Evolutionary conservation across 108 stramenopile genomes (phyloP), one percentile per base, ranked within the genome.

Genomic region (Discostella stelligeroides): DNA sequence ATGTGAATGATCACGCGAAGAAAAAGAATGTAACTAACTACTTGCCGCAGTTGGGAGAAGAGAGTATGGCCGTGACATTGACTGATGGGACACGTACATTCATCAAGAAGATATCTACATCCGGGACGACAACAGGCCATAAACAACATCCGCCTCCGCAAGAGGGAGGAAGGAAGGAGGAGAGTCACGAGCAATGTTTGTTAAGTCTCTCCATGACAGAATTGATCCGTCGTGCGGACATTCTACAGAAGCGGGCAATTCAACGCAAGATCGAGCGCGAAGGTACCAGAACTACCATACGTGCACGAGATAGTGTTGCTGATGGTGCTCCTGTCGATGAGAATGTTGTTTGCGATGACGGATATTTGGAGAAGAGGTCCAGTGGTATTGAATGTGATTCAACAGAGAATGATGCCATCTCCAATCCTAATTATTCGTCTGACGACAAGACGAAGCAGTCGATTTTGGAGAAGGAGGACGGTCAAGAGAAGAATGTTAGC

Each of bases 181-280:
- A 49, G 20, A n/a, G n/a, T n/a, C n/a, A n/a, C n/a, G 57, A 66
- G 46, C 63, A 63, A 8, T 56, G 57, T 61, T 62, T 74, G 43
- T 63, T 85, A 54, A 81, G 79, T 2, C 7, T 78, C 5, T 70
- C 79, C 57, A 83, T 82, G 66, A 30, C 67, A 10, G 82, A 82
- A 77, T 23, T 85, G 1, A 59, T 83, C 41, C 73, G 70, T 23
- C 63, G 82, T 38, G 85, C 82, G 9, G 79, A 83, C 21, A 59
- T 68, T 18, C 29, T 82, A 27, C 65, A 78, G 25, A 74, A 67
- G 42, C 68, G 72, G 34, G 81, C 78, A 14, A 71, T 75, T 39
- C 73, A 68, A 40, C 51, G 68, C 29, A 69, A 83, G 49, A 29
- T 75, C 51, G 64, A 81, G 51, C 73, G 70, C 18, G 68, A 81